Evolutionary conservation across 202 grass and related monocot species (phyloP), one percentile per base, ranked within the genome.

Genomic region (Bolboschoenoplectus hybrid): DNA sequence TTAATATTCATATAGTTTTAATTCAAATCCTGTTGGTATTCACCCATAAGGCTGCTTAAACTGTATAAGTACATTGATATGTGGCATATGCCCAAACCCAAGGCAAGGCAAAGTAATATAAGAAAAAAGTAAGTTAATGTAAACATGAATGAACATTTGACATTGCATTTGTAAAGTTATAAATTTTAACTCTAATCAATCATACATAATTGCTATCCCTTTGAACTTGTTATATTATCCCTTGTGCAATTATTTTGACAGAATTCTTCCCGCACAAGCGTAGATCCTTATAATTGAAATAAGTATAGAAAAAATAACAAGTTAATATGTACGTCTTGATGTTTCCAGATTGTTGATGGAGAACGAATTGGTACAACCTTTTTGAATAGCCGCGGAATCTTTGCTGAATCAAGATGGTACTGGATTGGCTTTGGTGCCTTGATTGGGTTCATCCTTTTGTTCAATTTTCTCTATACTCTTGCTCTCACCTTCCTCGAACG

Each of bases 381-480:
- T 39, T 90, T 97, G 20, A 87, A 87, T 35, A 58, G 73, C 14
- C 92, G 89, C 12, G 91, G 89, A 81, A 60, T 97, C 52, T 97
- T 97, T 72, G 53, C 88, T 20, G 92, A 94, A 86, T 85, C 95
- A 20, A 93, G 86, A 86, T 97, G 95, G 95, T 97, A 94, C 70
- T 94, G 95, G 95, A 93, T 97, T 46, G 92, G 92, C 13, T 84
- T 97, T 13, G 89, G 86, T 80, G 95, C 89, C 72, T 81, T 97
- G 90, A 62, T 97, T 34, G 95, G 88, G 50, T 97, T 86, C 50
- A 76, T 85, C 46, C 45, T 97, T 13, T 72, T 97, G 44, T 97
- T 97, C 87, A 97, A 97, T 38, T 82, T 49, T 84, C 89, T 94
- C 44, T 97, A 82, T 79, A 93, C 91, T 14, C 11, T 94, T 76